Base-by-base conservation (phyloP, 2,329 filamentous ascomycete genomes). In the Aureobasidium musti region DNA sequence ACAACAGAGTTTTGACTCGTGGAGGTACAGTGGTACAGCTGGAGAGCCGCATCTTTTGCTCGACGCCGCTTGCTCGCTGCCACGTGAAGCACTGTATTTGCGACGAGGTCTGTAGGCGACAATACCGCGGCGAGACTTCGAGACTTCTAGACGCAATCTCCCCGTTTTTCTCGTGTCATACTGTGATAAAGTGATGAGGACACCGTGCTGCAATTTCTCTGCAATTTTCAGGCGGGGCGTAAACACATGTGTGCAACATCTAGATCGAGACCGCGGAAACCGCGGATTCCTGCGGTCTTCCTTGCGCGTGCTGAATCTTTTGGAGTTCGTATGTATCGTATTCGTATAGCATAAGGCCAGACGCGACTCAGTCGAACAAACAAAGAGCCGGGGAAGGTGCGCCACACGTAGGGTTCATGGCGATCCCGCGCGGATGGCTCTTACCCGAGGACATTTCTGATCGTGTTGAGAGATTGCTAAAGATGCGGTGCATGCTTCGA, bases 401-500 rank as follows among this genome's bases (percentile, higher is more conserved):
- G 35, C 35, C 30, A 37, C 30, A 5, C n/a, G n/a, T n/a, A n/a
- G n/a, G n/a, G 33, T 10, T 33, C 4, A 33, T 4, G 33, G 37
- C 54, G 54, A 59, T 59, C 54, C 54, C 54, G 54, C 37, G 5
- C 54, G 54, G 54, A 59, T 59, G 30, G 54, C 23, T 4, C 19
- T 10, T 21, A 45, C 43, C 54, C 54, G 54, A 45, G 39, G 14
- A 19, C 53, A 56, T 56, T 41, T 23, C 35, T 19, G 41, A 56
- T 39, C 54, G 23, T 26, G 54, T 59, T 59, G 54, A 59, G 54
- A 59, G 54, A 59, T 59, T 59, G 54, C 5, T 19, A 23, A n/a
- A 59, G 39, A 45, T 45, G 54, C 54, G 11, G 21, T 43, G 39
- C 39, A 23, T 33, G 33, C 13, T 59, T 43, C 30, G 37, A 26